Percentiles rank a stretch among this genome's conserved stretches.
Evolutionary conservation across 2,329 filamentous ascomycete genomes (phyloP).

Genomic region (Pseudogymnoascus sp.): DNA sequence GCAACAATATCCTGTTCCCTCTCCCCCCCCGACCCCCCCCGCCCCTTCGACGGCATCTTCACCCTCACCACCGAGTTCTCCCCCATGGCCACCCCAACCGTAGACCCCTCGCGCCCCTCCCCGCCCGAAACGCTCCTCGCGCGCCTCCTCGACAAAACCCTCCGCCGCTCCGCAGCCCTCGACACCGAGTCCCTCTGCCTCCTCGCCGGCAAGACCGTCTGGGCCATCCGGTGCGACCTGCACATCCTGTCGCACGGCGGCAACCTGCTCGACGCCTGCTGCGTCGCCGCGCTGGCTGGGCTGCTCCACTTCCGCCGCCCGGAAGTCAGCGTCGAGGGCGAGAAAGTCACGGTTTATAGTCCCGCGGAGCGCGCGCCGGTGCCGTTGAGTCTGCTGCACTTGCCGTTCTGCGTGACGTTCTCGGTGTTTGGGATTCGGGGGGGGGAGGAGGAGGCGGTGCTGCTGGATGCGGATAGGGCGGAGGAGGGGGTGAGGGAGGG

Average conservation of each 20-base stretch:
- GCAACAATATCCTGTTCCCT: constrained; percentile 84
- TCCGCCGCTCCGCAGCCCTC: constrained; percentile 82
- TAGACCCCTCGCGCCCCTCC: constrained; percentile 76
- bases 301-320: constrained; percentile 86
- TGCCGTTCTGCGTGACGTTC: constrained; percentile 85
- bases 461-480: constrained; percentile 63
- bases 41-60: constrained; percentile 93
- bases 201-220: constrained; percentile 81
- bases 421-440: constrained; percentile 54
- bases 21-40: constrained; percentile 73
- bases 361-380: constrained; percentile 82
- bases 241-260: constrained; percentile 90
- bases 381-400: constrained; percentile 81
- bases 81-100: constrained; percentile 83
- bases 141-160: constrained; percentile 83
- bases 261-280: constrained; percentile 77
- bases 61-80: constrained; percentile 85
- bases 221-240: constrained; percentile 82
- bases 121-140: constrained; percentile 81
- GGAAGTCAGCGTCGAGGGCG: constrained; percentile 79
- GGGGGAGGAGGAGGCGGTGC: constrained; percentile 54
- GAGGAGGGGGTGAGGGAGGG: constrained; percentile 71
- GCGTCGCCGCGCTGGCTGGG: constrained; percentile 78
- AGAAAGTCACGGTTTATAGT: constrained; percentile 75
- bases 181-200: constrained; percentile 96